Percentiles rank a stretch among this genome's conserved stretches.
phyloP scores from a whole-genome alignment of 805 yeast genomes.

The Pachysolen tannophilus region DNA sequence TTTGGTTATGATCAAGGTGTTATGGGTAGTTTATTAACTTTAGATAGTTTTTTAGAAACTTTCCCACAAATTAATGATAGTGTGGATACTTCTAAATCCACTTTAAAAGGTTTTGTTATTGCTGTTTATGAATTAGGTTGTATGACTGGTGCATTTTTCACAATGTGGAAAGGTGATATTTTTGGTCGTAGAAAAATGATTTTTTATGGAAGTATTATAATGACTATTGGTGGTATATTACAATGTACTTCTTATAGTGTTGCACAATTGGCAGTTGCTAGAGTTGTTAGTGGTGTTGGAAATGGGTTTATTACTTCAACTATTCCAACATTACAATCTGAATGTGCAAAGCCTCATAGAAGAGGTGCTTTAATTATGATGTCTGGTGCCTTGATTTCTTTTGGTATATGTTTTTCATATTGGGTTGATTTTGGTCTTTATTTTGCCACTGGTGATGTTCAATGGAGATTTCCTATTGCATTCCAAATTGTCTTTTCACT shows the following conservation, averaged over 20 bases:
- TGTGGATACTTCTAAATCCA: constrained; percentile 26
- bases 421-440: constrained; percentile 35
- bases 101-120: constrained; percentile 40
- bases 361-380: constrained; percentile 31
- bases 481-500: constrained; percentile 33
- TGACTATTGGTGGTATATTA: constrained; percentile 27
- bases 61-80: constrained; percentile 19
- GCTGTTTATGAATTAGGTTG: constrained; percentile 41
- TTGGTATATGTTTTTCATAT: constrained; percentile 36
- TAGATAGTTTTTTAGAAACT: constrained; percentile 14
- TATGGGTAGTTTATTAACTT: constrained; percentile 28
- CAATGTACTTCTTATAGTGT: constrained; percentile 27
- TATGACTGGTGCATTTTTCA: constrained; percentile 33
- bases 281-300: constrained; percentile 37
- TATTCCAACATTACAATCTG: constrained; percentile 39
- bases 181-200: constrained; percentile 33
- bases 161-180: constrained; percentile 31
- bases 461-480: constrained; percentile 40
- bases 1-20: constrained; percentile 50
- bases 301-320: constrained; percentile 37
- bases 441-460: constrained; percentile 25
- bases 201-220: constrained; percentile 27
- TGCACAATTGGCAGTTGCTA: constrained; percentile 35
- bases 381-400: constrained; percentile 29
- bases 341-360: constrained; percentile 28